A percentile compares a stretch with the other conserved stretches of the same genome.
Evolutionary conservation across 371 early-diverging fungal genomes (phyloP).

Genomic region (Homolaphlyctis polyrhiza): DNA sequence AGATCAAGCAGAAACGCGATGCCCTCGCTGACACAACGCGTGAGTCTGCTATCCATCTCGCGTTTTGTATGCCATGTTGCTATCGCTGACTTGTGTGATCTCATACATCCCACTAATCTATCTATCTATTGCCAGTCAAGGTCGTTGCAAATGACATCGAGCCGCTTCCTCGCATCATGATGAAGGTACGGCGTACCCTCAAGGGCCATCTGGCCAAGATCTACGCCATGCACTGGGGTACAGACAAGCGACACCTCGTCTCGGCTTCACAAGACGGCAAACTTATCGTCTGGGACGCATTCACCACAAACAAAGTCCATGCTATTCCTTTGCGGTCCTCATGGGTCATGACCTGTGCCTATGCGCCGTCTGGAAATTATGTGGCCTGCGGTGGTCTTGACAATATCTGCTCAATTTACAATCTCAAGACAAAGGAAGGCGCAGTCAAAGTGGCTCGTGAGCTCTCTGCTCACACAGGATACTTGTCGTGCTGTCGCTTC

Average conservation of each 20-base stretch:
- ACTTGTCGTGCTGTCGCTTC: slow-evolving; percentile 95
- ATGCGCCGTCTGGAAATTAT: slow-evolving; percentile 93
- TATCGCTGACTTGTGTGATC: not conserved
- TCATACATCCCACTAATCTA: not conserved
- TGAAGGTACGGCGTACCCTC: slow-evolving; percentile 92
- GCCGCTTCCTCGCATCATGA: slow-evolving; percentile 79
- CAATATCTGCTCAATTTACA: slow-evolving; percentile 96
- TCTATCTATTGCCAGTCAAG: slow-evolving; percentile 34
- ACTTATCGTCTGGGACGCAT: slow-evolving; percentile 97
- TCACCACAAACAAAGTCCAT: slow-evolving; percentile 94
- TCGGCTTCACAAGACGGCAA: slow-evolving; percentile 98
- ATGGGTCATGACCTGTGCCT: slow-evolving; percentile 99
- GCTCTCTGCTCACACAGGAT: slow-evolving; percentile 91
- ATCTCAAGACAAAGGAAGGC: slow-evolving; percentile 84
- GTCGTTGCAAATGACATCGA: slow-evolving; percentile 59
- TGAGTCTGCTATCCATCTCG: slow-evolving; percentile 43
- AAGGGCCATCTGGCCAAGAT: slow-evolving; percentile 98
- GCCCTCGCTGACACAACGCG: slow-evolving; percentile 90
- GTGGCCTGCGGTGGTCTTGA: slow-evolving; percentile 99
- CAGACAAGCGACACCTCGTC: slow-evolving; percentile 90
- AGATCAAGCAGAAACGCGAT: slow-evolving; percentile 88
- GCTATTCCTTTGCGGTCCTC: slow-evolving; percentile 96
- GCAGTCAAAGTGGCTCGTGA: slow-evolving; percentile 90
- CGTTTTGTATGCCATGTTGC: not conserved
- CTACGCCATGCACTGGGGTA: slow-evolving; percentile 98